These are phyloP conservation scores for Aspergillus pseudoglaucus DNA, from an alignment of 2,329 filamentous ascomycete genomes.

Conservation along the genomic window DNA sequence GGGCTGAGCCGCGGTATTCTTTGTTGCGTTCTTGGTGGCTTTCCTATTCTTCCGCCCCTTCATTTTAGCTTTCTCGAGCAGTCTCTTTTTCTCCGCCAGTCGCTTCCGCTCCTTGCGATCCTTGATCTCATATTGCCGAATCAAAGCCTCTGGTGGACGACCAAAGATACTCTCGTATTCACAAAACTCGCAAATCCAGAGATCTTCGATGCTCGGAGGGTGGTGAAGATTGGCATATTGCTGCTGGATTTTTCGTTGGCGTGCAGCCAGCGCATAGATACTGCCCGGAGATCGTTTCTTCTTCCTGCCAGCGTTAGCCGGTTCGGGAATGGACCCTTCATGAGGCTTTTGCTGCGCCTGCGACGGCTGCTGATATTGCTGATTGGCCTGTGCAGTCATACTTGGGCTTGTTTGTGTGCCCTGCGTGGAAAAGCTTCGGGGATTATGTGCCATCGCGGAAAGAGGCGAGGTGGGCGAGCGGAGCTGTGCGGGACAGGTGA, in stretches of 20 bases:
- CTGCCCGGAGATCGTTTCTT: slow-evolving; percentile 61
- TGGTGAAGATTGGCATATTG: slow-evolving; percentile 70
- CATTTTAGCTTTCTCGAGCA: slow-evolving; percentile 89
- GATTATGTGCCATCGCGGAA: slow-evolving; percentile 24
- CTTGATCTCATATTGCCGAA: slow-evolving; percentile 89
- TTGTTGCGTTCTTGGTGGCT: slow-evolving; percentile 59
- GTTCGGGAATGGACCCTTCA: slow-evolving; percentile 36
- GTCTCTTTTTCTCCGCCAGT: slow-evolving; percentile 73
- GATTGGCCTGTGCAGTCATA: slow-evolving; percentile 32
- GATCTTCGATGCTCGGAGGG: slow-evolving; percentile 63
- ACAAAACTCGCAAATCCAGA: slow-evolving; percentile 97
- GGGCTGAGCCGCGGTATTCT: slow-evolving; percentile 36
- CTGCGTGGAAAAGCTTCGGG: slow-evolving; percentile 44
- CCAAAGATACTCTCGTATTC: slow-evolving; percentile 96
- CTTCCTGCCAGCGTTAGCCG: slow-evolving; percentile 52
- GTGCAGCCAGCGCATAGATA: slow-evolving; percentile 68
- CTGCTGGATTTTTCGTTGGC: slow-evolving; percentile 69
- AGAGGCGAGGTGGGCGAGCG: slow-evolving; percentile 29
- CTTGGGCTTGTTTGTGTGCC: slow-evolving; percentile 52
- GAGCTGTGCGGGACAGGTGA: slow-evolving; percentile 34
- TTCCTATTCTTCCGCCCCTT: slow-evolving; percentile 89
- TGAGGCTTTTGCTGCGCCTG: slow-evolving; percentile 14
- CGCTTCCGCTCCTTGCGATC: slow-evolving; percentile 78
- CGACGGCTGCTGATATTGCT: slow-evolving; percentile 25
- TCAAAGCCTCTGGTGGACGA: slow-evolving; percentile 73